These are phyloP conservation scores for Cladosporium sp. DNA, from an alignment of 2,329 filamentous ascomycete species.

Conservation along the genomic window DNA sequence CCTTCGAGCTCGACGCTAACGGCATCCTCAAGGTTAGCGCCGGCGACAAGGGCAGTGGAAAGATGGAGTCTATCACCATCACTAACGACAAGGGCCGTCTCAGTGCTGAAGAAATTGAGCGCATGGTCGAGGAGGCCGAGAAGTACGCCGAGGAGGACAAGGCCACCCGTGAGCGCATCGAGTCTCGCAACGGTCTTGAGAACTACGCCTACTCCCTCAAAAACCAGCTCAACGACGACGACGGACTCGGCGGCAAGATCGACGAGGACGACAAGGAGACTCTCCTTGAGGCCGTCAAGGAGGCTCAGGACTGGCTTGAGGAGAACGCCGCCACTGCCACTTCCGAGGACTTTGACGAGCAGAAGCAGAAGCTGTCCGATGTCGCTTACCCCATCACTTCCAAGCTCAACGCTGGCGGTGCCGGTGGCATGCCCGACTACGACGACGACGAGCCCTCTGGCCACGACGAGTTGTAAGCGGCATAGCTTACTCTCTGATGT, in stretches of 20 bases:
- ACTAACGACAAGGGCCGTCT: conserved; percentile 99
- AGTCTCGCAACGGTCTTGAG: conserved; percentile 93
- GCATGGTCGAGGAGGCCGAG: conserved; percentile 98
- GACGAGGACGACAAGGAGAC: conserved; percentile 98
- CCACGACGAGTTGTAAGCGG: conserved; percentile 47
- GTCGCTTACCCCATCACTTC: conserved; percentile 98
- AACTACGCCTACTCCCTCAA: conserved; percentile 99
- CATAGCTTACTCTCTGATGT: not conserved
- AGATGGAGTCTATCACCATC: conserved; percentile 96
- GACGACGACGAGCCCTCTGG: conserved; percentile 61
- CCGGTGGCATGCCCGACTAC: conserved; percentile 55
- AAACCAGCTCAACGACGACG: conserved; percentile 97
- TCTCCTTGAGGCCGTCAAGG: conserved; percentile 93
- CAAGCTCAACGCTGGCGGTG: conserved; percentile 73
- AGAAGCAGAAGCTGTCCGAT: conserved; percentile 97
- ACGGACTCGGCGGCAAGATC: conserved; percentile 96
- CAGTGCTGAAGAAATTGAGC: conserved; percentile 93
- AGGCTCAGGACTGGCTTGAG: conserved; percentile 93
- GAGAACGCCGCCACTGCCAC: conserved; percentile 83
- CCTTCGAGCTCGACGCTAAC: conserved; percentile 96
- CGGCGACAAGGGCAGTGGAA: conserved; percentile 96
- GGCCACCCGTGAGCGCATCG: conserved; percentile 93
- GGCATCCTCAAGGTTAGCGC: conserved; percentile 96
- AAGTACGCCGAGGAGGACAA: conserved; percentile 99
- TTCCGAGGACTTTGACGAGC: conserved; percentile 96